A percentile compares a stretch with the other conserved stretches of the same genome.
Evolutionary conservation across 2,329 filamentous ascomycete species (phyloP).

Genomic region (Talaromyces islandicus): DNA sequence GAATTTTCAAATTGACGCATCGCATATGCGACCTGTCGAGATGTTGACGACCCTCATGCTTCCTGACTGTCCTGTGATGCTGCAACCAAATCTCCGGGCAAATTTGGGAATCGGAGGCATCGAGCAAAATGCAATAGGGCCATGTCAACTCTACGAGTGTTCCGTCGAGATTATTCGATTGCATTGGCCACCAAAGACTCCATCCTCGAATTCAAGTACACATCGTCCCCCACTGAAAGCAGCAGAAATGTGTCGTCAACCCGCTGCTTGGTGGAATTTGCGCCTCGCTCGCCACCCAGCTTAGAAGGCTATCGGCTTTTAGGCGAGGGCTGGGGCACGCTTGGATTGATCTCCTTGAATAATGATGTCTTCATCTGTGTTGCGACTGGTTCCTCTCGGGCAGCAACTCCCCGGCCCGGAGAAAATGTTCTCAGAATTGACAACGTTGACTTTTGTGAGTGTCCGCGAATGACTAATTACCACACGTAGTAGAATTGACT

Average conservation of each 20-base stretch:
- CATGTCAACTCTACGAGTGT: conserved; percentile 63
- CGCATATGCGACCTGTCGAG: background rate
- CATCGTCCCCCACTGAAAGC: conserved; percentile 66
- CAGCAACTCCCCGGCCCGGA: conserved; percentile 75
- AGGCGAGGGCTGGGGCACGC: conserved; percentile 74
- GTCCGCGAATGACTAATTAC: conserved; percentile 6
- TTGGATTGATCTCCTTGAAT: conserved; percentile 78
- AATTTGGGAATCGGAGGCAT: background rate
- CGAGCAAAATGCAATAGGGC: conserved; percentile 2
- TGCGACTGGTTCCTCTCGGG: conserved; percentile 70
- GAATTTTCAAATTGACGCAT: background rate
- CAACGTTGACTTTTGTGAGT: conserved; percentile 70
- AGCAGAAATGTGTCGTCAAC: conserved; percentile 40
- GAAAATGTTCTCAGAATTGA: conserved; percentile 86
- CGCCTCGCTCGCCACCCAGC: conserved; percentile 57
- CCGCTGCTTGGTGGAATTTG: conserved; percentile 86
- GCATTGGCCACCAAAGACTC: conserved; percentile 68
- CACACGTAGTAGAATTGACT: background rate
- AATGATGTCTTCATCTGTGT: conserved; percentile 87
- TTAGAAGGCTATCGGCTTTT: conserved; percentile 72
- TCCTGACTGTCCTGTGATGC: background rate
- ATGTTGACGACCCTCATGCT: background rate
- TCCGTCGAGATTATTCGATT: conserved; percentile 84
- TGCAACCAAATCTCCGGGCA: background rate
- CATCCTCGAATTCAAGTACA: conserved; percentile 39